phyloP scores from a whole-genome alignment of 192 early-diverging fungal species.

The Mortierella alpina region DNA sequence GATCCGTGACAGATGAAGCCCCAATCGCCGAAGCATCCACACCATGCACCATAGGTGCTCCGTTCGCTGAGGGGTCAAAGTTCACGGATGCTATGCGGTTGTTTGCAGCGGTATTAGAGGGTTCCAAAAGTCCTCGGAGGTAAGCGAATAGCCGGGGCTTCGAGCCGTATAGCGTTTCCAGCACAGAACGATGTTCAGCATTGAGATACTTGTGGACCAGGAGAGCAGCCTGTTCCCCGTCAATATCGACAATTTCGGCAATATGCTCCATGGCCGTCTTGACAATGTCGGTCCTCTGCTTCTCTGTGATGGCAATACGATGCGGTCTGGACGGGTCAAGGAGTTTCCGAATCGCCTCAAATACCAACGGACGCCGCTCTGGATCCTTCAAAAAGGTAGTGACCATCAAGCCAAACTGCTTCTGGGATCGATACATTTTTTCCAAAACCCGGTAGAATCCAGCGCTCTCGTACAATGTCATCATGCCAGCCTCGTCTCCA shows the following conservation, averaged over 20 bases:
- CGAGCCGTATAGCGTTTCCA: conserved; percentile 55
- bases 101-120: conserved; percentile 12
- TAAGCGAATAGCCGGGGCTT: conserved; percentile 64
- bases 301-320: conserved; percentile 47
- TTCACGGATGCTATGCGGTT: not conserved
- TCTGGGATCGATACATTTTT: conserved; percentile 64
- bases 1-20: conserved; percentile 26
- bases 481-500: conserved; percentile 61
- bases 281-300: conserved; percentile 61
- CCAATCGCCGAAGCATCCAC: conserved; percentile 5
- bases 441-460: conserved; percentile 69
- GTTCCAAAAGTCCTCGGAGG: conserved; percentile 65
- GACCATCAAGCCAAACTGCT: conserved; percentile 64
- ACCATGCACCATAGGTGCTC: conserved; percentile 12
- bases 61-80: conserved; percentile 1
- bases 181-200: conserved; percentile 63
- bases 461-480: conserved; percentile 62
- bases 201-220: conserved; percentile 63
- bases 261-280: conserved; percentile 60
- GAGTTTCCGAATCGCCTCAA: conserved; percentile 63
- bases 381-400: conserved; percentile 67
- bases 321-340: conserved; percentile 41
- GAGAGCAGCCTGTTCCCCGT: conserved; percentile 66
- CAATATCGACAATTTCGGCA: conserved; percentile 69
- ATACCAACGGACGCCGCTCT: conserved; percentile 56